A percentile compares a stretch with the other conserved stretches of the same genome.
Evolutionary conservation across 805 yeast species (phyloP).

Genomic region (Candida sithepensis): DNA sequence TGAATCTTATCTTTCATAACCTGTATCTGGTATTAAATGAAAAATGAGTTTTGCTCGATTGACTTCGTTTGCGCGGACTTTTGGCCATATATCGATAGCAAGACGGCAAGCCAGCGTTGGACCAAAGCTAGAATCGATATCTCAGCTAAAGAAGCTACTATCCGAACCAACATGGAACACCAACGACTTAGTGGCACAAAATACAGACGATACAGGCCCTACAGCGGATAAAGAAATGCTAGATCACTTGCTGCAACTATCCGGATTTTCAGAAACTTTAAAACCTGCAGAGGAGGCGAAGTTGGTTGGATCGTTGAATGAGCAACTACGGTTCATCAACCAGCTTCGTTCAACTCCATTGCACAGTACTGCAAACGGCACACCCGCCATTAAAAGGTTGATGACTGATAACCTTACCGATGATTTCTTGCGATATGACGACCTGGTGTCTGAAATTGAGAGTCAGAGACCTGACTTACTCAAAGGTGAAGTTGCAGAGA

Average conservation of each 20-base stretch:
- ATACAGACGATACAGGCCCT: constrained; percentile 1
- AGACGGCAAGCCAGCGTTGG: constrained; percentile 5
- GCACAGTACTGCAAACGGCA: background rate
- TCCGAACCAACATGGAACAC: constrained; percentile 26
- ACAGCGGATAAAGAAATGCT: constrained; percentile 17
- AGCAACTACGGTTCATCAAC: constrained; percentile 49
- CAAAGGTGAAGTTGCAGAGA: constrained; percentile 39
- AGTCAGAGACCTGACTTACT: constrained; percentile 16
- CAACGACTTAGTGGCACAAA: constrained; percentile 15
- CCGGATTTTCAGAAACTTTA: constrained; percentile 42
- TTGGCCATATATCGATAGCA: no score
- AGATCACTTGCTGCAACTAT: constrained; percentile 38
- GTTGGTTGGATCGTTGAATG: constrained; percentile 35
- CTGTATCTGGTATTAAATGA: no score
- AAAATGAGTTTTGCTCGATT: no score
- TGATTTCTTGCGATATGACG: constrained; percentile 27
- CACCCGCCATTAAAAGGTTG: constrained; percentile 23
- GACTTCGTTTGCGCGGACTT: no score
- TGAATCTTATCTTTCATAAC: no score
- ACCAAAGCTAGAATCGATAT: constrained; percentile 8
- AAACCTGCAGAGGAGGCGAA: constrained; percentile 26
- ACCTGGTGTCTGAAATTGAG: constrained; percentile 26
- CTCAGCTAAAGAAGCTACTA: constrained; percentile 19
- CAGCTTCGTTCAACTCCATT: constrained; percentile 36
- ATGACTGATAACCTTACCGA: constrained; percentile 24